Evolutionary conservation across 306 rosid species (phyloP), one percentile per base, ranked within the genome.

Genomic region (Cucumis cinereus): DNA sequence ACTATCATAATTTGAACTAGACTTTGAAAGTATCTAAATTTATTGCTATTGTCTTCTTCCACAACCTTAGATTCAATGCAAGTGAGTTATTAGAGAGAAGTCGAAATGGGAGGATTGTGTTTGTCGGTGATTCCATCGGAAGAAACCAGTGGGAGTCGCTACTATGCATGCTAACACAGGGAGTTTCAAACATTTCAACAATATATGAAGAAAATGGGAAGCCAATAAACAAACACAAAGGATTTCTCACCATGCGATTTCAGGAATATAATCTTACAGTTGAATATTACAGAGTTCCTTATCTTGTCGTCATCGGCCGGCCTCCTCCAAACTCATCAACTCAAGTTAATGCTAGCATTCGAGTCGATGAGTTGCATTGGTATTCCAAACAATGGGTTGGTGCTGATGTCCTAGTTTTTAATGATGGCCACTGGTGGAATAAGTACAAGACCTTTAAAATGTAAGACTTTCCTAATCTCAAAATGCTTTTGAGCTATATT

Each of bases 101-200:
- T 71, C 86, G 89, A 73, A 89, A 94, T 10, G 91, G 98, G 4
- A 86, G 97, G 54, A 89, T 94, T 8, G 96, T 94, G 50, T 92
- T 94, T 43, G 98, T 90, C 3, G 99, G 98, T 2, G 99, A 94
- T 79, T 94, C 97, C 0, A 89, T 92, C 0, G 96, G 96, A 0
- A 89, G 99, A 82, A 95, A 95, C 83, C 98, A 95, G 45, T 95
- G 98, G 99, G 96, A 95, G 68, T 95, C 98, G 0, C 77, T 90
- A 56, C 80, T 90, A 3, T 95, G 98, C 91, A 86, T 95, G 98
- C 86, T 92, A 33, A 72, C 91, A 28, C 68, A 81, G 70, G 97
- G 81, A 60, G 87, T 87, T 38, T 74, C 96, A 3, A 92, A 89
- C 78, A 13, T 81, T 47, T 90, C 98, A 2, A 74, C 82, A 20